Conservation (phyloP, 805 yeast species). For the Candida quercuum region DNA sequence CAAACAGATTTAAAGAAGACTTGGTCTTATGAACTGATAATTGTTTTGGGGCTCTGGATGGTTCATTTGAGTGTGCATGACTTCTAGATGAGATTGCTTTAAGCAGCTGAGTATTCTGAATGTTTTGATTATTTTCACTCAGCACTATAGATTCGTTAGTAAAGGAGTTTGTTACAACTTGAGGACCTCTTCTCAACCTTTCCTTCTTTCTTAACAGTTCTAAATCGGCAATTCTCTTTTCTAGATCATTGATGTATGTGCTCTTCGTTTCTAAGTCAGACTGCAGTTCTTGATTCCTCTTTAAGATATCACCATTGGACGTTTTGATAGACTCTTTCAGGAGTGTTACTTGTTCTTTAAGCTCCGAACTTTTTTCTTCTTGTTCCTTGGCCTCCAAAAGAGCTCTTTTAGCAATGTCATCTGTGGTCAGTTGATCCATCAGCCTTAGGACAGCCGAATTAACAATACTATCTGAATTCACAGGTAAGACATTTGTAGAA, state of each 20-base stretch:
- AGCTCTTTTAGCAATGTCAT: conserved; percentile 70
- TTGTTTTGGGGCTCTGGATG: not conserved
- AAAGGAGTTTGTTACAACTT: conserved; percentile 3
- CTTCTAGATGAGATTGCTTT: not conserved
- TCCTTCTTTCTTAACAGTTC: conserved; percentile 49
- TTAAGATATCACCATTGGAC: conserved; percentile 27
- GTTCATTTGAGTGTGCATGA: not conserved
- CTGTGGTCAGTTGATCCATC: conserved; percentile 61
- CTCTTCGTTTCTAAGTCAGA: conserved; percentile 62
- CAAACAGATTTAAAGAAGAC: not conserved
- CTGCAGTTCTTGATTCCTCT: conserved; percentile 47
- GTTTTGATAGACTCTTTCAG: conserved; percentile 10
- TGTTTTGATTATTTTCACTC: not conserved
- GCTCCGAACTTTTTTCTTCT: conserved; percentile 34
- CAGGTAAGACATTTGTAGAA: conserved; percentile 32
- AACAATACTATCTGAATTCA: conserved; percentile 42
- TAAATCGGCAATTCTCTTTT: conserved; percentile 54
- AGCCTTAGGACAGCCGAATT: conserved; percentile 64
- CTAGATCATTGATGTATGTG: conserved; percentile 45
- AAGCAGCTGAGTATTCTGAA: not conserved
- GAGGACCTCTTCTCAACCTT: conserved; percentile 39
- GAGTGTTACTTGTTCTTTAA: conserved; percentile 21
- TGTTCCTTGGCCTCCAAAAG: conserved; percentile 42
- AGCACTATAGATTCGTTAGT: not conserved
- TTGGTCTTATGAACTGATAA: not conserved